These are phyloP conservation scores for Solanum verrucosum DNA, from an alignment of 257 asterid species.

Conservation along the genomic window DNA sequence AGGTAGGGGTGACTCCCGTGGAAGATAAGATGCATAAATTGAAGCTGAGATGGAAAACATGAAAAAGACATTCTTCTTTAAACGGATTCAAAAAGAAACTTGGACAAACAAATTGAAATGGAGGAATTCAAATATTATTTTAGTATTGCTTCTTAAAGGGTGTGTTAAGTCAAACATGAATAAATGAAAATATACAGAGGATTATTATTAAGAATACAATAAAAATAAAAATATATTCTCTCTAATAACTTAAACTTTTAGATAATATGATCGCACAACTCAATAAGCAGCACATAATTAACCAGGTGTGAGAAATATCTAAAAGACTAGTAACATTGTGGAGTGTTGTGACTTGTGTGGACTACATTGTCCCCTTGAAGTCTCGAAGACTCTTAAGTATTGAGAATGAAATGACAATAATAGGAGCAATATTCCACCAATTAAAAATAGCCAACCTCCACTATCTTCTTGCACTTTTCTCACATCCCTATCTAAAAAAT, in stretches of 20 bases:
- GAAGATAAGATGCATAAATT: too few species aligned
- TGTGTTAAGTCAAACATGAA: not conserved
- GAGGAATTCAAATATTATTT: not conserved
- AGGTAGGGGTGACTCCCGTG: too few species aligned
- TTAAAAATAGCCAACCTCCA: not conserved
- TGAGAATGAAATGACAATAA: not conserved
- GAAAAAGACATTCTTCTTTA: too few species aligned
- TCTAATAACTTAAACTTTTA: not conserved
- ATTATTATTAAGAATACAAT: not conserved
- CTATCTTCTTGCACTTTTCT: not conserved
- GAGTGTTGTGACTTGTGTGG: not conserved
- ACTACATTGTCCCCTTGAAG: not conserved
- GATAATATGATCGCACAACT: too few species aligned
- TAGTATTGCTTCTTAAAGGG: not conserved
- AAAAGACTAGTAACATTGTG: not conserved
- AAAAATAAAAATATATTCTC: not conserved
- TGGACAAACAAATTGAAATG: too few species aligned
- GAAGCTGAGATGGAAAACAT: too few species aligned
- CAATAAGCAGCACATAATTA: not conserved
- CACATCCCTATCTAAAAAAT: not conserved
- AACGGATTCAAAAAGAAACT: too few species aligned
- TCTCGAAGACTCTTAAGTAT: not conserved
- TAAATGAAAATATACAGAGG: fast-evolving
- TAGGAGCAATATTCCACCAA: not conserved
- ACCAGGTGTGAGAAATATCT: not conserved